Evolutionary conservation across 352 stramenopile genomes (phyloP), one percentile per base, ranked within the genome.

Genomic region (Blastocystis sp.): DNA sequence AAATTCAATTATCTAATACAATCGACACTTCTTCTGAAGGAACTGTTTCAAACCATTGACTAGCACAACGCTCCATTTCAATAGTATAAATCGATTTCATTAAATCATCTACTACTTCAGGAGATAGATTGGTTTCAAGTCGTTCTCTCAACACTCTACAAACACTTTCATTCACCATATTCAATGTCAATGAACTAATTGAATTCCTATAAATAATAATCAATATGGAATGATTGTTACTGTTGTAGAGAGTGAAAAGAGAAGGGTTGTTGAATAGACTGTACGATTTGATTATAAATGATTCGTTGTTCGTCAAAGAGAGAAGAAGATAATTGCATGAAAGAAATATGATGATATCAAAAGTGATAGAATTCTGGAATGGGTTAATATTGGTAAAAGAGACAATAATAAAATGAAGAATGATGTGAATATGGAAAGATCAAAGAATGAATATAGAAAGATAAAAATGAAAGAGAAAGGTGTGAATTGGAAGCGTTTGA

Each of bases 401-500:
- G 19, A 62, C 5, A 62, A 33, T 62, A n/a, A 13, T 17, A 33
- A 13, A 62, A 62, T 62, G 56, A 62, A 62, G 56, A 62, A 62
- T n/a, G 56, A 15, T 33, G 3, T 6, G 13, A 62, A 62, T n/a
- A 62, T 33, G 56, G 15, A 13, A 33, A 13, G 13, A 33, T 33
- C 5, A 6, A 33, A 62, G 56, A 62, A 62, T 33, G 56, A 33
- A 62, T 33, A 2, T 9, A 48, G 13, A 13, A 33, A 33, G 56
- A 62, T 33, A 3, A 2, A 13, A 70, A 70, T 22, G 42, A 59
- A 9, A 33, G 59, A 79, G 44, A 79, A 60, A 30, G 68, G 68
- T 3, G 44, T 24, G 3, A 79, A 79, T 27, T 79, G 68, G 68
- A 37, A 79, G 44, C n/a, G 33, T 22, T 62, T 79, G 68, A 79